A percentile compares a stretch with the other conserved stretches of the same genome.
Conservation (phyloP, 2,329 filamentous ascomycete genomes). For the Exophiala sp. region DNA sequence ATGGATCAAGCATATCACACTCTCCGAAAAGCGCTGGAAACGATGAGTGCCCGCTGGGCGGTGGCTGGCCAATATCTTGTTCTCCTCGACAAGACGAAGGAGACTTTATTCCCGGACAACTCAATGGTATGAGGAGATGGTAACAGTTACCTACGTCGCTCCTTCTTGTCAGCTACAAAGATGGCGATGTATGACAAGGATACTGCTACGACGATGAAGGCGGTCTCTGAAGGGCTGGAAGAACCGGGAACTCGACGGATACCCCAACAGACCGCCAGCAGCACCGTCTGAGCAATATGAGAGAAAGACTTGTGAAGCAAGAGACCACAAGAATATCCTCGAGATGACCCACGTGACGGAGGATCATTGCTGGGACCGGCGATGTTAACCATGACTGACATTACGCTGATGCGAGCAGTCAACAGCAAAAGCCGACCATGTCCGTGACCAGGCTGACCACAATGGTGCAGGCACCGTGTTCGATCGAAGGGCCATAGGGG, state of each 20-base stretch:
- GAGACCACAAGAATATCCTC: constrained; percentile 51
- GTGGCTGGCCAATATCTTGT: constrained; percentile 28
- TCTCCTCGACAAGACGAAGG: constrained; percentile 23
- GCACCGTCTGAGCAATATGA: background rate
- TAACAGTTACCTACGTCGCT: background rate
- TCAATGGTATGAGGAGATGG: background rate
- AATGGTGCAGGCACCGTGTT: constrained; percentile 34
- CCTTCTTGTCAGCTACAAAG: constrained; percentile 34
- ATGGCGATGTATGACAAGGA: constrained; percentile 43
- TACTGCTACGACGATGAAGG: constrained; percentile 48
- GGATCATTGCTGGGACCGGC: constrained; percentile 42
- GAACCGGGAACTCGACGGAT: constrained; percentile 47
- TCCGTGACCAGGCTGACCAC: constrained; percentile 44
- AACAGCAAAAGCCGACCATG: constrained; percentile 47
- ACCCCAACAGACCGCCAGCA: constrained; percentile 42
- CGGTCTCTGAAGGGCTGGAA: constrained; percentile 52
- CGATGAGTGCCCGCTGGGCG: constrained; percentile 26
- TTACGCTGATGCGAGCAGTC: constrained; percentile 44
- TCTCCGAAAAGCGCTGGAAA: constrained; percentile 21
- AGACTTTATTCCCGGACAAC: constrained; percentile 17
- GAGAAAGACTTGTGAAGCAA: constrained; percentile 34
- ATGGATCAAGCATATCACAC: constrained; percentile 18
- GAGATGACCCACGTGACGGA: constrained; percentile 45
- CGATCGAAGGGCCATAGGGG: constrained; percentile 13
- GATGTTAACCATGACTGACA: constrained; percentile 46